Conservation (phyloP, 306 rosid species). For the Purshia tridentata region DNA sequence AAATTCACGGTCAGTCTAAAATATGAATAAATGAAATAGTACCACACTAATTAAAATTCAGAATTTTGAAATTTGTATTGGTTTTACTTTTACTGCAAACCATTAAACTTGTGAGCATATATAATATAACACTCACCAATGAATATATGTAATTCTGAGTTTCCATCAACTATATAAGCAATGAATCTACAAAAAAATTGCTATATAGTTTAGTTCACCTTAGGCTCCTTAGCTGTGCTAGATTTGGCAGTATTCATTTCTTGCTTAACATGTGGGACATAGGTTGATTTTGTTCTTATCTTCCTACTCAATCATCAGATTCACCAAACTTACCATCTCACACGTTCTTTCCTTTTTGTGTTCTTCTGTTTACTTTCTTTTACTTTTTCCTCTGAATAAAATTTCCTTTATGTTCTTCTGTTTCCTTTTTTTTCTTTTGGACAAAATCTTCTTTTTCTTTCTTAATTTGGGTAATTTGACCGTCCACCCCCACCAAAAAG, state of each 20-base stretch:
- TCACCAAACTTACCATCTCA: slow-evolving; percentile 25
- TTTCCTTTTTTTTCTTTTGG: slow-evolving; percentile 21
- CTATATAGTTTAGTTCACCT: neutral
- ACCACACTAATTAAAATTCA: too few relatives aligned
- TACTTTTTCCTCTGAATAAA: slow-evolving; percentile 2
- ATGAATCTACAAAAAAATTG: neutral
- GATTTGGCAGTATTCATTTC: slow-evolving; percentile 25
- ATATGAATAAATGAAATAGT: too few relatives aligned
- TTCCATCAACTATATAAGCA: neutral
- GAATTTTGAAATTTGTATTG: too few relatives aligned
- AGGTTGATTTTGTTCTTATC: slow-evolving; percentile 38
- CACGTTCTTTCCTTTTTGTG: neutral
- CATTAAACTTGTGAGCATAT: too few relatives aligned
- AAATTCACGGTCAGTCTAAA: too few relatives aligned
- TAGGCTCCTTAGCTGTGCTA: slow-evolving; percentile 18
- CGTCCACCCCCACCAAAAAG: slow-evolving; percentile 9
- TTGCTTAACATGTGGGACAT: slow-evolving; percentile 33
- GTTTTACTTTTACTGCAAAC: too few relatives aligned
- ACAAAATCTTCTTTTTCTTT: neutral
- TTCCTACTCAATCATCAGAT: slow-evolving; percentile 30
- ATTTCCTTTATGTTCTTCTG: neutral
- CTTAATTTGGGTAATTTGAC: neutral
- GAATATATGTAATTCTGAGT: too few relatives aligned
- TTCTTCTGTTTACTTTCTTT: slow-evolving; percentile 1
- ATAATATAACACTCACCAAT: too few relatives aligned